A percentile compares a stretch with the other conserved stretches of the same genome.
Evolutionary conservation across 345 rosid species (phyloP).

Genomic region (Luvunga scandens): DNA sequence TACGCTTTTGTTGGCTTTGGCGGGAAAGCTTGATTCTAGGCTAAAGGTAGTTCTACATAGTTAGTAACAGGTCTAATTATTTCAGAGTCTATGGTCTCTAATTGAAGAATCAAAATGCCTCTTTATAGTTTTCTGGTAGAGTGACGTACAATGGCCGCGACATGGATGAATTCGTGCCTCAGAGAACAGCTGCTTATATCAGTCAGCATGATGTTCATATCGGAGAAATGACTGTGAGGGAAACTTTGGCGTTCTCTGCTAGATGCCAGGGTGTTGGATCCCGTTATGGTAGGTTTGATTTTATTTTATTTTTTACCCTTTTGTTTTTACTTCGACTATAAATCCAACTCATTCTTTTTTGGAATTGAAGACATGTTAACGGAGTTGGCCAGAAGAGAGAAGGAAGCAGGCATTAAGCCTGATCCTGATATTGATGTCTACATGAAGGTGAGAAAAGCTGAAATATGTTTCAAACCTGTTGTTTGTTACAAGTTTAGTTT

Average conservation of each 20-base stretch:
- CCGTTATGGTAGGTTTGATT: slow-evolving; percentile 35
- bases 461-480: background rate
- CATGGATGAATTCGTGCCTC: background rate
- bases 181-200: no score
- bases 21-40: slow-evolving; percentile 64
- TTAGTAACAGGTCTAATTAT: background rate
- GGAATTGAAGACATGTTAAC: slow-evolving; percentile 50
- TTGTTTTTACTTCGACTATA: background rate
- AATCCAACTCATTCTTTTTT: background rate
- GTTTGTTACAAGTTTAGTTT: background rate
- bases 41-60: slow-evolving; percentile 42
- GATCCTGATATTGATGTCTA: slow-evolving; percentile 41
- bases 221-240: background rate
- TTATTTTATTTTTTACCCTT: no score
- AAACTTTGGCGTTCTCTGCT: slow-evolving; percentile 47
- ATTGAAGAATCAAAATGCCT: background rate
- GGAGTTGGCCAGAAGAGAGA: slow-evolving; percentile 79
- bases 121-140: background rate
- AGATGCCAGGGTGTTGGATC: slow-evolving; percentile 76
- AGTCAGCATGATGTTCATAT: background rate
- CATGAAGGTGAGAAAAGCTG: slow-evolving; percentile 53
- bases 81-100: background rate
- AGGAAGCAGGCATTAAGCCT: slow-evolving; percentile 52
- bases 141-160: background rate
- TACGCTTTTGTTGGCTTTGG: slow-evolving; percentile 50